Percentiles rank a stretch among this genome's conserved stretches.
These are phyloP conservation scores for Pinus albicaulis DNA, from an alignment of 75 land plant species.

Conservation along the genomic window DNA sequence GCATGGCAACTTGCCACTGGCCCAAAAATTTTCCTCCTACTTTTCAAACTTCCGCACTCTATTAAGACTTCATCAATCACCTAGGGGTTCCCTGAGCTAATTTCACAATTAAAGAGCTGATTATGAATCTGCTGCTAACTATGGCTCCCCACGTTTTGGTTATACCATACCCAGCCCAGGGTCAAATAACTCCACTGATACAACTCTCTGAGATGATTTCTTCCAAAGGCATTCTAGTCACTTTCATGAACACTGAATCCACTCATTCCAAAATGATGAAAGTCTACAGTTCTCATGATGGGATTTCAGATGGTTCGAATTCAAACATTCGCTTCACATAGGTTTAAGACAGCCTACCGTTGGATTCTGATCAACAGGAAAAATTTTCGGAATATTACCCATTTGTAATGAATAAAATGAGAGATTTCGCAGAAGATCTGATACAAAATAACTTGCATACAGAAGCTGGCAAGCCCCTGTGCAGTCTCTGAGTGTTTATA, in stretches of 20 bases:
- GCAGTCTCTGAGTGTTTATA: conserved; percentile 14
- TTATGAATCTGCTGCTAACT: neutral
- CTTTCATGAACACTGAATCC: conserved; percentile 1
- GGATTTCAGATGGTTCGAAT: neutral
- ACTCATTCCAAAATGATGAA: neutral
- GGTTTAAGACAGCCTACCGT: neutral
- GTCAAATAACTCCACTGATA: neutral
- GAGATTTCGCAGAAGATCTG: neutral
- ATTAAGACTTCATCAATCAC: too few species aligned
- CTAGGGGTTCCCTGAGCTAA: neutral
- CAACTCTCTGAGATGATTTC: neutral
- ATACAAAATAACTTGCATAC: neutral
- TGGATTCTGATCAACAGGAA: neutral
- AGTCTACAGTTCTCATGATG: neutral
- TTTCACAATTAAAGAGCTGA: neutral
- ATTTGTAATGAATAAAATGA: neutral
- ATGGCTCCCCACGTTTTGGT: neutral
- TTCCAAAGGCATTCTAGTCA: conserved; percentile 1
- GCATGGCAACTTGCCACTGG: too few species aligned
- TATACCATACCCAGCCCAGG: too few species aligned
- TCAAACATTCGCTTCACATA: neutral
- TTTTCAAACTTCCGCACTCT: too few species aligned
- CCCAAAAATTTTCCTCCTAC: too few species aligned
- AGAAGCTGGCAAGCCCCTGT: neutral
- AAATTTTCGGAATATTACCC: neutral